Evolutionary conservation across 1,284 basidiomycete genomes (phyloP).

Genomic region (Puccinia hordei): DNA sequence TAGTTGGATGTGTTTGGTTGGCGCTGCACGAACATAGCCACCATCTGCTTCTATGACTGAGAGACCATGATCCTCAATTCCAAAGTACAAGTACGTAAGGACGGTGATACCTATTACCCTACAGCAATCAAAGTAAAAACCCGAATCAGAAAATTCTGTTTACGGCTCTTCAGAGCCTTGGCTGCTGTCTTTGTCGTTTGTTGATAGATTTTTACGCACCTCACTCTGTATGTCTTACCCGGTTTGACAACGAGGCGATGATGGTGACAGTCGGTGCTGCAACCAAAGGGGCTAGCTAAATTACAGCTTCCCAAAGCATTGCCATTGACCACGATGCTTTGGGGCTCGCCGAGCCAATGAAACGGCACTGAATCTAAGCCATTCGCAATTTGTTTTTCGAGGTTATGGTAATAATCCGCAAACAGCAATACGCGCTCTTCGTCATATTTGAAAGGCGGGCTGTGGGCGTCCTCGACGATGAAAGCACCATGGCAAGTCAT

Average conservation of each 20-base stretch:
- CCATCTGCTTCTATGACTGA: constrained; percentile 56
- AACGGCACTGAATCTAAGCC: constrained; percentile 54
- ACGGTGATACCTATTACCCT: constrained; percentile 44
- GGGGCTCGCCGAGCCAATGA: constrained; percentile 55
- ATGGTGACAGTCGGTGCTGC: constrained; percentile 53
- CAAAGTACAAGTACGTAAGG: constrained; percentile 37
- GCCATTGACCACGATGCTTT: constrained; percentile 55
- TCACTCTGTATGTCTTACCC: constrained; percentile 22
- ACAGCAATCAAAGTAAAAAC: too few species aligned
- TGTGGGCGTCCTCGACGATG: constrained; percentile 52
- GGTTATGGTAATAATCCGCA: constrained; percentile 54
- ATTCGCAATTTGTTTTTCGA: constrained; percentile 34
- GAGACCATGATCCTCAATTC: constrained; percentile 45
- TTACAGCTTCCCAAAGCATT: constrained; percentile 52
- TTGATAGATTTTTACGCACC: constrained; percentile 37
- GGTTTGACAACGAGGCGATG: constrained; percentile 40
- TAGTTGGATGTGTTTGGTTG: constrained; percentile 53
- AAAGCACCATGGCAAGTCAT: constrained; percentile 55
- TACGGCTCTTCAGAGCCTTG: not conserved
- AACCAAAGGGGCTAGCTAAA: constrained; percentile 52
- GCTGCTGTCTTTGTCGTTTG: constrained; percentile 50
- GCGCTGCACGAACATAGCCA: constrained; percentile 52
- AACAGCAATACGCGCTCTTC: constrained; percentile 54
- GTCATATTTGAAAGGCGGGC: constrained; percentile 50
- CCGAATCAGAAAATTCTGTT: not conserved